Evolutionary conservation across 2,329 filamentous ascomycete species (phyloP), one percentile per base, ranked within the genome.

Genomic region (Aspergillus oerlinghausenensis): DNA sequence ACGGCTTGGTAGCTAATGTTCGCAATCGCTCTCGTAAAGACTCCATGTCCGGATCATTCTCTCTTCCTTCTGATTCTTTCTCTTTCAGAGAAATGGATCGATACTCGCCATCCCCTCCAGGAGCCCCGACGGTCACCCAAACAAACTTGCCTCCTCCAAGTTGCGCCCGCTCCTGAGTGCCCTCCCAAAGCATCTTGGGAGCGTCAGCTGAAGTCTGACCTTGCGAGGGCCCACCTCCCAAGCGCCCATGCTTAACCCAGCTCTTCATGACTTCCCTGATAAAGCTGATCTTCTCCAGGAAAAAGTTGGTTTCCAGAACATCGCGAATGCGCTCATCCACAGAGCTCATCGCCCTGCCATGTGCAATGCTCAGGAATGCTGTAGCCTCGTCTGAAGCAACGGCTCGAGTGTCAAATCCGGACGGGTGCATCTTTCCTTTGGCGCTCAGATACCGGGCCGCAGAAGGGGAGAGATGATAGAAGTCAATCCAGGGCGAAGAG

Each of bases 121-220:
- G 75, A 21, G 77, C 75, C 7, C 78, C 78, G 17, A 80, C 77
- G 0, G 77, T 79, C 25, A 79, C 78, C 78, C 81, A 83, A 55
- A 77, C 78, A 48, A 80, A 77, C 64, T 81, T 81, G 3, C 68
- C 78, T 71, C 68, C 79, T 55, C 75, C 73, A 58, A 63, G 63
- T 51, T 67, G 73, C 49, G 63, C 71, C 40, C 65, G 76, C 65
- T 71, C 76, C 64, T 73, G 76, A 40, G 65, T 68, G 43, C 75
- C 78, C 64, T 71, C 70, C 73, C 70, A 80, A 63, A 69, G 75
- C 51, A 74, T 69, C 50, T 73, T 72, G 3, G 61, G 52, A 1
- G 26, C 59, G 51, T 25, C 64, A 53, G 32, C 17, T 7, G 47
- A 58, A 52, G 11, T 32, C 42, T 42, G 35, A 25, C 56, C 57